Evolutionary conservation across 176 grass and related monocot species (phyloP).

Genomic region (Pontederia crassipes): DNA sequence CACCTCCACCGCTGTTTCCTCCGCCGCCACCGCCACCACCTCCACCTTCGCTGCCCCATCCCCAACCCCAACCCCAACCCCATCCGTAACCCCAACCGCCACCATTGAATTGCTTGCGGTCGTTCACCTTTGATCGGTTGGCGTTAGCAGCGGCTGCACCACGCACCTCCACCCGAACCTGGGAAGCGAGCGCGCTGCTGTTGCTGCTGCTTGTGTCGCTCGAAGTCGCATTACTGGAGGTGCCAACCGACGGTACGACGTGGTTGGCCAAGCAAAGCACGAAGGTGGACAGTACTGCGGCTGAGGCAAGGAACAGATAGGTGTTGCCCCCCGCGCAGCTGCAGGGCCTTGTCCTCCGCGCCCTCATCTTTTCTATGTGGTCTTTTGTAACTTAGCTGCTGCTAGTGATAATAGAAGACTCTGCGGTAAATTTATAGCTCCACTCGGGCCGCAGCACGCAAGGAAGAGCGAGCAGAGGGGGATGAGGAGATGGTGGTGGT

Average conservation of each 20-base stretch:
- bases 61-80: background rate
- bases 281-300: background rate
- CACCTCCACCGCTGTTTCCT: background rate
- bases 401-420: too few relatives aligned
- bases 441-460: too few relatives aligned
- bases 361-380: too few relatives aligned
- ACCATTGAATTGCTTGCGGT: slow-evolving; percentile 5
- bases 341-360: too few relatives aligned
- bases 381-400: too few relatives aligned
- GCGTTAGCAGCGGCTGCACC: background rate
- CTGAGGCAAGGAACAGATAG: background rate
- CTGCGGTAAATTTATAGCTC: too few relatives aligned
- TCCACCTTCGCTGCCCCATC: background rate
- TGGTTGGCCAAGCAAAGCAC: background rate
- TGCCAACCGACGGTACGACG: background rate
- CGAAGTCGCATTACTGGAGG: background rate
- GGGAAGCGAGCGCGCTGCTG: background rate
- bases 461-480: too few relatives aligned
- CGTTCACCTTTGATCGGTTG: slow-evolving; percentile 1
- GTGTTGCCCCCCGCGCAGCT: too few relatives aligned
- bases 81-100: slow-evolving; percentile 9
- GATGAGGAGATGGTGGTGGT: too few relatives aligned
- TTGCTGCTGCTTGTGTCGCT: background rate
- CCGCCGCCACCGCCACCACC: background rate
- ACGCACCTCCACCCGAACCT: background rate